Evolutionary conservation across 129 eudicot genomes (phyloP).

Genomic region (Saposhnikovia divaricata): DNA sequence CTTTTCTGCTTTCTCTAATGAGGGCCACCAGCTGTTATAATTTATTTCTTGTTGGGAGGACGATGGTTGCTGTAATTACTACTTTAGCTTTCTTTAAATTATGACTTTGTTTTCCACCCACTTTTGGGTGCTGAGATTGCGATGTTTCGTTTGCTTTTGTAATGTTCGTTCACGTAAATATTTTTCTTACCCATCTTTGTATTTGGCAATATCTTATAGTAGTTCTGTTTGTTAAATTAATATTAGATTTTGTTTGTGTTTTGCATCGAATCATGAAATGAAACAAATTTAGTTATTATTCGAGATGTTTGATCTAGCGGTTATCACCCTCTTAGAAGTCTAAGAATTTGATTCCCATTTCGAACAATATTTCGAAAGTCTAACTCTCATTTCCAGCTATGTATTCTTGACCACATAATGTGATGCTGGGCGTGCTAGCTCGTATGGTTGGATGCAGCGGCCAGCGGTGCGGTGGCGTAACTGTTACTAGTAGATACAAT

Average conservation of each 20-base stretch:
- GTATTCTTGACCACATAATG: background rate
- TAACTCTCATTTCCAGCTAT: no score
- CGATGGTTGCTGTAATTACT: conserved; percentile 46
- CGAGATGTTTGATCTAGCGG: no score
- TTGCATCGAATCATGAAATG: no score
- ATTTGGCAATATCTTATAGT: no score
- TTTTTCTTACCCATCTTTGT: background rate
- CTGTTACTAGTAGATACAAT: background rate
- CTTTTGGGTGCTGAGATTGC: conserved; percentile 1
- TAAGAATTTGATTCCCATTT: no score
- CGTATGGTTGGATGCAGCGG: background rate
- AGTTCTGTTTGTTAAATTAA: no score
- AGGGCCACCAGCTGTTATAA: conserved; percentile 21
- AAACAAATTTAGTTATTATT: no score
- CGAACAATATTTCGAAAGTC: no score
- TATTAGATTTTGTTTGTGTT: no score
- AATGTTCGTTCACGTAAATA: background rate
- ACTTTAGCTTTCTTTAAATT: conserved; percentile 24
- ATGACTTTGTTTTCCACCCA: background rate
- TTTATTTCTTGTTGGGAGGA: conserved; percentile 33
- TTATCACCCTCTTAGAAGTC: no score
- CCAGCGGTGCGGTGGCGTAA: background rate
- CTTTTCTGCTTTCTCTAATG: conserved; percentile 1
- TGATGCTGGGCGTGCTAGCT: background rate
- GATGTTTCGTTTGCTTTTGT: conserved; percentile 3